These are phyloP conservation scores for Lentithecium fluviatile DNA, from an alignment of 495 filamentous ascomycete species.

Conservation along the genomic window DNA sequence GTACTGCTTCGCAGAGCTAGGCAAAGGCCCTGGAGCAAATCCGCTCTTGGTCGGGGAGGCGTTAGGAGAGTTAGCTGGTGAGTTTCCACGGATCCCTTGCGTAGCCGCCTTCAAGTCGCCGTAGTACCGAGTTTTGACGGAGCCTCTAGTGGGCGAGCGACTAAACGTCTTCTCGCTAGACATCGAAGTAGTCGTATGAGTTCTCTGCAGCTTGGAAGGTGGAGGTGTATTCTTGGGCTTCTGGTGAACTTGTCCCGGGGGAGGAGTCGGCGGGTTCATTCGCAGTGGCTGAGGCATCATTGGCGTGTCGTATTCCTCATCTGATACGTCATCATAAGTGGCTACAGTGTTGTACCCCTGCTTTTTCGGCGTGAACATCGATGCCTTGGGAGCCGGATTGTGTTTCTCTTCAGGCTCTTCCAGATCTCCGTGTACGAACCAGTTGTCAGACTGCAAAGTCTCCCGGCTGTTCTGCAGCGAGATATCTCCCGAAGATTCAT, in stretches of 20 bases:
- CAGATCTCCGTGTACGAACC: conserved; percentile 28
- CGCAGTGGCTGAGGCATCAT: conserved; percentile 37
- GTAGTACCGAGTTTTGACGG: conserved; percentile 43
- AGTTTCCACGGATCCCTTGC: conserved; percentile 33
- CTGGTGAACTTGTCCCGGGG: conserved; percentile 14
- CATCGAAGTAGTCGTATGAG: conserved; percentile 21
- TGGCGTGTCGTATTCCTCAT: conserved; percentile 29
- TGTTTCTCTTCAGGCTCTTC: conserved; percentile 16
- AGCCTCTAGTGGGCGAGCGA: conserved; percentile 21
- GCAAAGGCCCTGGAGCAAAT: conserved; percentile 7
- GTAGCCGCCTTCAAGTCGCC: conserved; percentile 45
- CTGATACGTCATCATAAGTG: conserved; percentile 21
- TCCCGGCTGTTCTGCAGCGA: conserved; percentile 23
- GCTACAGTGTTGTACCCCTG: conserved; percentile 20
- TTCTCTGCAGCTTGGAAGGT: conserved; percentile 12
- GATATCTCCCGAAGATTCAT: conserved; percentile 14
- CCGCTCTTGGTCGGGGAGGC: conserved; percentile 11
- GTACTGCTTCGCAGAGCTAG: conserved; percentile 20
- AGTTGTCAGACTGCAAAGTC: conserved; percentile 31
- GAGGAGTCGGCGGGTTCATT: conserved; percentile 40
- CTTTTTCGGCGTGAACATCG: conserved; percentile 22
- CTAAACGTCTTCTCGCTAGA: conserved; percentile 26
- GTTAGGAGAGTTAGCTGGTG: conserved; percentile 14
- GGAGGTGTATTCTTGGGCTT: conserved; percentile 7
- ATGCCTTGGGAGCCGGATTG: background rate